Evolutionary conservation across 83 land plant genomes (phyloP), one percentile per base, ranked within the genome.

Genomic region (Diphasiastrum complanatum): DNA sequence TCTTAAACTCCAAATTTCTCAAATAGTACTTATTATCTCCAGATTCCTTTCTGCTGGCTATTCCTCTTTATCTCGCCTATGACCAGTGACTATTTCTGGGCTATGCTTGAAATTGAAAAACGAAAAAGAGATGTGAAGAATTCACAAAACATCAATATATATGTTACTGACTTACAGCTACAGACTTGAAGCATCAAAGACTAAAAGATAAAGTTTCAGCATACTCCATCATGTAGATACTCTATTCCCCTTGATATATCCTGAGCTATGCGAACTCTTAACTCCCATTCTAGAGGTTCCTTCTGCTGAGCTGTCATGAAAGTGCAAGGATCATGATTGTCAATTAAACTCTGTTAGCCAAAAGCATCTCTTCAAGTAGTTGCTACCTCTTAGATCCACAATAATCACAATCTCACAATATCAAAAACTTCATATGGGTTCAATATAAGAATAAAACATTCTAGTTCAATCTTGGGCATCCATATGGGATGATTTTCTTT

Each of bases 201-300:
- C 26, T 0, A 30, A 55, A 12, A 28, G 19, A 33, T 0, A 52
- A 3, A 58, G 2, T 19, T 14, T 55, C 6, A 55, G 28, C 66
- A 65, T 83, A 87, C 93, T 89, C 93, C 93, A 64, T 87, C 93
- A 72, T 87, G 93, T 65, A 87, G 89, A 71, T 87, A 87, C 49
- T 87, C 89, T 33, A 86, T 81, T 46, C 89, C 91, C 72, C 79
- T 88, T 16, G 91, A 78, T 46, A 86, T 64, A 74, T 87, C 93
- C 68, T 72, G 83, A 51, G 83, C 85, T 24, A 84, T 75, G 35
- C 77, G 74, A 28, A 87, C 63, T 61, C 93, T 81, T 48, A 78
- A 74, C 34, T 87, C 85, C 93, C 93, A 87, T 45, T 62, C 73
- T 75, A 82, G 59, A n/a, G 24, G 18, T 30, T 45, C 53, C 41